Percentiles rank a stretch among this genome's conserved stretches.
phyloP scores from a whole-genome alignment of 495 filamentous ascomycete species.

The Aspergillus diversus region DNA sequence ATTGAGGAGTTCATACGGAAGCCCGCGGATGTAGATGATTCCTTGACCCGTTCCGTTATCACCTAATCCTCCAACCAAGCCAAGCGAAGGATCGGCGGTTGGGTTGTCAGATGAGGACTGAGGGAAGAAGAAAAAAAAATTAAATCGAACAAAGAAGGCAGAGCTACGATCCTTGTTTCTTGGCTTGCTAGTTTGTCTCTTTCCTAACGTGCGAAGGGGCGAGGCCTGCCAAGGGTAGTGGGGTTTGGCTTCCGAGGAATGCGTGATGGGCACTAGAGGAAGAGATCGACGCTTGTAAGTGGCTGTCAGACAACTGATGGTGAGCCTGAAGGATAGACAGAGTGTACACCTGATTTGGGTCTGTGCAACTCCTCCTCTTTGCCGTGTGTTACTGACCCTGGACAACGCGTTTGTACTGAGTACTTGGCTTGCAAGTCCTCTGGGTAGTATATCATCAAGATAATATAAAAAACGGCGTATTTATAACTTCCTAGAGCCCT shows the following conservation, averaged over 20 bases:
- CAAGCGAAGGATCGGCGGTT: constrained; percentile 30
- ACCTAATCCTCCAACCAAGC: constrained; percentile 4
- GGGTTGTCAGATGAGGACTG: constrained; percentile 26
- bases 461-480: too few species aligned
- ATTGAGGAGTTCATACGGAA: constrained; percentile 30
- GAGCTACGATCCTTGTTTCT: background rate
- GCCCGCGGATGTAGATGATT: constrained; percentile 33
- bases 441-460: too few species aligned
- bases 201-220: too few species aligned
- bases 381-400: too few species aligned
- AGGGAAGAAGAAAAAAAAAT: too few species aligned
- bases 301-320: background rate
- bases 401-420: too few species aligned
- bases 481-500: too few species aligned
- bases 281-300: constrained; percentile 19
- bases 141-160: background rate
- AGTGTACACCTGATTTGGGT: background rate
- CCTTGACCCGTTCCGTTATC: constrained; percentile 16
- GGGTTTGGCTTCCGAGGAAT: constrained; percentile 8
- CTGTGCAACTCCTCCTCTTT: background rate
- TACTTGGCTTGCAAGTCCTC: too few species aligned
- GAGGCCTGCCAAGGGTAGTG: background rate
- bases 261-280: background rate
- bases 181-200: background rate
- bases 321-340: too few species aligned